Conservation (phyloP, 441 rosid species). For the Mallotus repandus region DNA sequence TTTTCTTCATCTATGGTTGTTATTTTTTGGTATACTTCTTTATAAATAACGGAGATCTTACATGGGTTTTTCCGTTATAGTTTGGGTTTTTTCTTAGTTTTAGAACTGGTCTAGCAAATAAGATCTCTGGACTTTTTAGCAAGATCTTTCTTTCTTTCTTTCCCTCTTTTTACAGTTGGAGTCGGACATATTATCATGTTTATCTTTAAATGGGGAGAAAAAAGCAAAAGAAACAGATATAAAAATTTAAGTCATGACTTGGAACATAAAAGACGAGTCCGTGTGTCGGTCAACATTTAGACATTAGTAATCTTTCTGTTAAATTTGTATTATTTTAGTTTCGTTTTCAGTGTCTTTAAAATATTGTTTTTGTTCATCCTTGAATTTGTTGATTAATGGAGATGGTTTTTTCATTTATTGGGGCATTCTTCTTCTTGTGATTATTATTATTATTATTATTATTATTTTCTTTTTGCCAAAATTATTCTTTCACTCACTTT, state of each 20-base stretch:
- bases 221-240: not conserved
- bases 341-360: not conserved
- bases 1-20: not conserved
- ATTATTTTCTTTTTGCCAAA: too few relatives aligned
- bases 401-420: too few relatives aligned
- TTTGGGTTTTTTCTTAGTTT: not conserved
- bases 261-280: too few relatives aligned
- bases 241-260: not conserved
- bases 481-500: not conserved
- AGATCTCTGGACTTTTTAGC: slow-evolving; percentile 8
- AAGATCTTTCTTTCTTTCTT: not conserved
- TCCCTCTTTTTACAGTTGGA: too few relatives aligned
- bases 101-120: not conserved
- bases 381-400: not conserved
- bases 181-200: not conserved
- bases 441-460: not conserved
- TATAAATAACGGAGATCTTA: slow-evolving; percentile 22
- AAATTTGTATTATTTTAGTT: not conserved
- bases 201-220: not conserved
- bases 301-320: not conserved
- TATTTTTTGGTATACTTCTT: slow-evolving; percentile 4
- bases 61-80: slow-evolving; percentile 14
- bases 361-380: not conserved
- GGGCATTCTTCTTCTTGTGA: not conserved
- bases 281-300: not conserved